Evolutionary conservation across 805 yeast genomes (phyloP), one percentile per base, ranked within the genome.

Genomic region (Saturnispora ahearnii): DNA sequence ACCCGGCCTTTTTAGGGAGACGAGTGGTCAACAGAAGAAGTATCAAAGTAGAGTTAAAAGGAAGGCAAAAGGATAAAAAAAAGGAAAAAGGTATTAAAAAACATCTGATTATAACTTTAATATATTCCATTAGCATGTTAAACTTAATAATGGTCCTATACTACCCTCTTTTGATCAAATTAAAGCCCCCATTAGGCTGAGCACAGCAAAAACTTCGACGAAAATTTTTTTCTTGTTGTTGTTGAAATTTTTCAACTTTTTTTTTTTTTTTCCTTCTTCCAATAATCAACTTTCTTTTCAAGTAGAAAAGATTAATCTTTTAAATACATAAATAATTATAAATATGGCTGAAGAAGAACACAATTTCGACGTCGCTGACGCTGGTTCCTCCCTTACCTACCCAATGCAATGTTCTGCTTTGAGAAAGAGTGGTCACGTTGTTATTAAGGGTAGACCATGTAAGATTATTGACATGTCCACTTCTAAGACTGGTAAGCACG

Each of bases 401-500:
- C 99, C 99, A 82, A 77, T 84, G 82, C 99, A 91, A 84, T 91
- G 99, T 86, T 93, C 98, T 69, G 96, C 99, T 63, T 88, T 93
- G 77, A 90, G 99, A 84, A 93, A 93, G 95, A 86, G 82, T 81
- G 99, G 99, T 70, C 95, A 87, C 84, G 99, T 93, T 72, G 95
- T 84, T 65, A 93, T 91, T 79, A 93, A 93, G 82, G 80, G 87
- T 69, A 95, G 99, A 83, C 99, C 99, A 73, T 93, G 98, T 83
- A 93, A 93, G 84, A 93, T 93, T 75, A 95, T 93, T 67, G 99
- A 93, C 74, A 93, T 93, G 99, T 93, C 99, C 58, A 93, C 99
- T 70, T 93, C 99, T 69, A 93, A 93, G 86, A 93, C 99, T 66
- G 99, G 99, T 79, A 93, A 93, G 97, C 99, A 93, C 86, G 99